Percentiles rank a stretch among this genome's conserved stretches.
Evolutionary conservation across 2,329 filamentous ascomycete species (phyloP).

Genomic region (Trichoderma citrinoviride): DNA sequence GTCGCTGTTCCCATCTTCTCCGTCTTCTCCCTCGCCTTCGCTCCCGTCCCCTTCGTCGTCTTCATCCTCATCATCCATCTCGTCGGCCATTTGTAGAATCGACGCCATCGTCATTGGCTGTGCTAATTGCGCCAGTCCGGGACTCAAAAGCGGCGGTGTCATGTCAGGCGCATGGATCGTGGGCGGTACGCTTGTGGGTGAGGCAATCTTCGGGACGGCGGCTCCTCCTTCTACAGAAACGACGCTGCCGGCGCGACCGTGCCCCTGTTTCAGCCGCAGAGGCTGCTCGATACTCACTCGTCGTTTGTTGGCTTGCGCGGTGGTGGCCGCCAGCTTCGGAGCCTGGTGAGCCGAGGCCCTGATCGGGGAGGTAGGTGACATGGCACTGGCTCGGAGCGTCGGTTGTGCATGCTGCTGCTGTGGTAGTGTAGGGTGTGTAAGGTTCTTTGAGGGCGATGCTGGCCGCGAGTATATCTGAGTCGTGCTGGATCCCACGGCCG

Average conservation of each 20-base stretch:
- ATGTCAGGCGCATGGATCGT: constrained; percentile 40
- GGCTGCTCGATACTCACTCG: constrained; percentile 45
- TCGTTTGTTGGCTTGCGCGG: constrained; percentile 35
- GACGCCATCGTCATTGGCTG: constrained; percentile 50
- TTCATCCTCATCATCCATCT: constrained; percentile 39
- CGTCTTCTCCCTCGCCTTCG: constrained; percentile 16
- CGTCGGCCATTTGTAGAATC: constrained; percentile 55
- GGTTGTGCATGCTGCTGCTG: constrained; percentile 23
- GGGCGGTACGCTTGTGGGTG: constrained; percentile 35
- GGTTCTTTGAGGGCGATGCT: constrained; percentile 50
- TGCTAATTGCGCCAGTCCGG: constrained; percentile 34
- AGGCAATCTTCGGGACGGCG: constrained; percentile 33
- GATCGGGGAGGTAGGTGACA: constrained; percentile 28
- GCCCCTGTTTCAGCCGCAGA: constrained; percentile 36
- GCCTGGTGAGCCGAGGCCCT: constrained; percentile 38
- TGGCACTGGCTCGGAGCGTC: constrained; percentile 24
- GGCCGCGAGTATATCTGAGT: constrained; percentile 41
- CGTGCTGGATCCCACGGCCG: constrained; percentile 25
- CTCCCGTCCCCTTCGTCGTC: constrained; percentile 26
- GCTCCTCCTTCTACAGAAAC: constrained; percentile 38
- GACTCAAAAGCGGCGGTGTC: constrained; percentile 25
- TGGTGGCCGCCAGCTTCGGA: constrained; percentile 37
- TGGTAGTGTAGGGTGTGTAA: constrained; percentile 24
- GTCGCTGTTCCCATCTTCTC: constrained; percentile 34
- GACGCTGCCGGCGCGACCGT: constrained; percentile 44